A percentile compares a stretch with the other conserved stretches of the same genome.
Conservation (phyloP, 23 red algal genomes). For the Gracilariopsis chorda region DNA sequence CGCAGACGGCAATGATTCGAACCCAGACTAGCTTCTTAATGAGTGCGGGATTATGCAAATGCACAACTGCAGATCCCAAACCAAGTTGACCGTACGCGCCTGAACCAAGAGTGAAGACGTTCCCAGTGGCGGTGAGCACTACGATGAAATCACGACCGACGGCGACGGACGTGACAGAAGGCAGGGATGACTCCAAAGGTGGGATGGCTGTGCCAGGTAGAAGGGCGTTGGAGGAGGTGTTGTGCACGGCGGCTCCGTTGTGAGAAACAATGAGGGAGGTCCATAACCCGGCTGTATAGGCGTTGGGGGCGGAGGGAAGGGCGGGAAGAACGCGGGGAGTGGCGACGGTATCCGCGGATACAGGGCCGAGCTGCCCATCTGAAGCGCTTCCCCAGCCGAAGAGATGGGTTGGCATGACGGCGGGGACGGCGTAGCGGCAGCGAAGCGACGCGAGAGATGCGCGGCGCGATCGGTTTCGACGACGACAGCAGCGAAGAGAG, state of each 20-base stretch:
- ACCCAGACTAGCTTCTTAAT: constrained; percentile 23
- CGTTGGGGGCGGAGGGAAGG: constrained; percentile 2
- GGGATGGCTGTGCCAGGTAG: constrained; percentile 22
- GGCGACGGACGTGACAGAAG: constrained; percentile 45
- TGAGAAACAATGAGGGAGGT: constrained; percentile 58
- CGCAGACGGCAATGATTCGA: constrained; percentile 57
- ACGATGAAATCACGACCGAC: constrained; percentile 64
- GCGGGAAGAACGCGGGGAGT: constrained; percentile 15
- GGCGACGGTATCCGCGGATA: neutral
- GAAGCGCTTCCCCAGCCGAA: constrained; percentile 53
- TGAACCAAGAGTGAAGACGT: constrained; percentile 34
- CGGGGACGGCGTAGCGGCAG: neutral
- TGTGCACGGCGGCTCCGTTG: constrained; percentile 22
- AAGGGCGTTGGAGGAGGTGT: neutral
- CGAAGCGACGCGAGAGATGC: too few relatives aligned
- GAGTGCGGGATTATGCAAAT: constrained; percentile 19
- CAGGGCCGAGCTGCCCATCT: constrained; percentile 48
- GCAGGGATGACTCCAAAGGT: constrained; percentile 1
- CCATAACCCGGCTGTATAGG: constrained; percentile 45
- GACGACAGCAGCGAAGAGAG: neutral
- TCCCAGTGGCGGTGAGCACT: constrained; percentile 41
- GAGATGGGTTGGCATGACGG: constrained; percentile 18
- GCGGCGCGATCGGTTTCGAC: too few relatives aligned
- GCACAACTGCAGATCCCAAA: constrained; percentile 27
- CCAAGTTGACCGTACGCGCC: constrained; percentile 75